phyloP scores from a whole-genome alignment of 257 asterid species.

The Ophiorrhiza pumila region DNA sequence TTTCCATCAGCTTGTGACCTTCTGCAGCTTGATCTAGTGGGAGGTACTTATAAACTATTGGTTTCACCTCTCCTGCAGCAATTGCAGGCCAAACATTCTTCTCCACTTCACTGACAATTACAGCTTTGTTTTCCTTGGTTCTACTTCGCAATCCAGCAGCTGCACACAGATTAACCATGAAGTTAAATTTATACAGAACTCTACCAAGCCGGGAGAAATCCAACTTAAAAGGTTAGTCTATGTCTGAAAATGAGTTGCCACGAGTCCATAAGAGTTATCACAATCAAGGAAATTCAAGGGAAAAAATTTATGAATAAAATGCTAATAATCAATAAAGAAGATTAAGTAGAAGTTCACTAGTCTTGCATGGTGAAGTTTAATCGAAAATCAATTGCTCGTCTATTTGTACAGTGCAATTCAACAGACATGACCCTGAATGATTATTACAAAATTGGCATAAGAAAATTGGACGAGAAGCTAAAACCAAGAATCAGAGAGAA shows the following conservation, averaged over 20 bases:
- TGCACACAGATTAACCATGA: constrained; percentile 8
- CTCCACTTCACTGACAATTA: constrained; percentile 84
- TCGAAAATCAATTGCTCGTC: not conserved
- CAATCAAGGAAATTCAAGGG: not conserved
- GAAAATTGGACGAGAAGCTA: no score
- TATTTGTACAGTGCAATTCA: not conserved
- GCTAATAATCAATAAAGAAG: not conserved
- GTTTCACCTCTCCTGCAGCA: constrained; percentile 70
- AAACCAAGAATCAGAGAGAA: not conserved
- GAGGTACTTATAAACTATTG: constrained; percentile 59
- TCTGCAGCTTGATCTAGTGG: constrained; percentile 69
- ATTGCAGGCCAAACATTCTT: constrained; percentile 92
- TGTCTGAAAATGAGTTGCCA: not conserved
- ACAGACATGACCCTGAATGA: no score
- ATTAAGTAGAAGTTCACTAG: not conserved
- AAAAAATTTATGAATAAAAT: no score
- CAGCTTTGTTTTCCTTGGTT: constrained; percentile 68
- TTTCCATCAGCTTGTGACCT: constrained; percentile 79
- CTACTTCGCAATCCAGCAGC: constrained; percentile 84
- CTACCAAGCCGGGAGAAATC: not conserved
- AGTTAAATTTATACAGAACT: not conserved
- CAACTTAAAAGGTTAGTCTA: not conserved
- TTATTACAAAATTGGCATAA: no score
- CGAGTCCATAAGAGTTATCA: not conserved
- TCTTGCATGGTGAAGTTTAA: not conserved